Conservation (phyloP, 2,329 filamentous ascomycete genomes). For the Xylariales sp. region DNA sequence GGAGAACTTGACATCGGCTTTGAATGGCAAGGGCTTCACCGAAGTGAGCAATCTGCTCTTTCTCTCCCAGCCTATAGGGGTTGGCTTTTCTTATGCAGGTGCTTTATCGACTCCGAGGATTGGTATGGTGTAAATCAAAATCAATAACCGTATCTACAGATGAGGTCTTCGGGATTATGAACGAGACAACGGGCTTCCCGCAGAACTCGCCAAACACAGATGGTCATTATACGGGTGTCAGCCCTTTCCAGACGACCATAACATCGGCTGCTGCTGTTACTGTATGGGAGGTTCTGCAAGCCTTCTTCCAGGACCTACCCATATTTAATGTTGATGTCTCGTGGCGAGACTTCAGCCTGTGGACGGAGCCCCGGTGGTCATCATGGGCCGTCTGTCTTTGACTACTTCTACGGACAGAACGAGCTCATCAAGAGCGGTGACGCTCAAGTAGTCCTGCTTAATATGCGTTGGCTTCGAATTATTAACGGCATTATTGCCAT, state of each 20-base stretch:
- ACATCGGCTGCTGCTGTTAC: slow-evolving; percentile 22
- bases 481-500: slow-evolving; percentile 54
- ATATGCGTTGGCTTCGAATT: slow-evolving; percentile 49
- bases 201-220: slow-evolving; percentile 21
- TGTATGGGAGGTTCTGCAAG: slow-evolving; percentile 25
- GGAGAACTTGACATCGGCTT: slow-evolving; percentile 18
- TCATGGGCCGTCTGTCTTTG: slow-evolving; percentile 40
- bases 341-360: slow-evolving; percentile 52
- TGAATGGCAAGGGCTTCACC: slow-evolving; percentile 18
- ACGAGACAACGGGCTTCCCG: slow-evolving; percentile 19
- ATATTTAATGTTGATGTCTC: slow-evolving; percentile 39
- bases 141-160: slow-evolving; percentile 9
- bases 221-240: slow-evolving; percentile 23
- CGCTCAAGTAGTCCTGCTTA: slow-evolving; percentile 41
- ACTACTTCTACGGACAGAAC: slow-evolving; percentile 55
- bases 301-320: slow-evolving; percentile 21
- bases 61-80: slow-evolving; percentile 23
- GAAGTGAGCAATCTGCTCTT: slow-evolving; percentile 25
- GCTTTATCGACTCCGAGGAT: background rate
- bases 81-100: slow-evolving; percentile 23
- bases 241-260: slow-evolving; percentile 21
- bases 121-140: background rate
- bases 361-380: slow-evolving; percentile 48
- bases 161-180: slow-evolving; percentile 20
- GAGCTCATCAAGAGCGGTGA: slow-evolving; percentile 45